Conservation (phyloP, 768 basidiomycete species). For the Butyriboletus loyo region DNA sequence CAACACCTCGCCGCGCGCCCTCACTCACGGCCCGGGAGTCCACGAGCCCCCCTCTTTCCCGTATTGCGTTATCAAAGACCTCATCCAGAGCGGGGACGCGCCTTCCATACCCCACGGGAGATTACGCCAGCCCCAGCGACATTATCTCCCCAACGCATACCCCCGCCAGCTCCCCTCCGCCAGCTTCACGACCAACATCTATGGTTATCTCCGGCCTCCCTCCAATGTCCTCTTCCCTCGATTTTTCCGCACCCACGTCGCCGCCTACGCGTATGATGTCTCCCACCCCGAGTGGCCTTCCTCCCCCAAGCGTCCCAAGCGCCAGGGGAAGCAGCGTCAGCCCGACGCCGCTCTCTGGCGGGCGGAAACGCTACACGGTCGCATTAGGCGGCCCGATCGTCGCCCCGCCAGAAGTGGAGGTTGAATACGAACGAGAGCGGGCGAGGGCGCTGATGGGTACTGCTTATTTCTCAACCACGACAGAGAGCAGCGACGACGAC, state of each 20-base stretch:
- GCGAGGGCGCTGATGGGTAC: conserved; percentile 33
- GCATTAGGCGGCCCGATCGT: conserved; percentile 75
- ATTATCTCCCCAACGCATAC: conserved; percentile 33
- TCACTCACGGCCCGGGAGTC: conserved; percentile 54
- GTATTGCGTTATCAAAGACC: conserved; percentile 37
- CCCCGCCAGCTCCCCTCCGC: conserved; percentile 48
- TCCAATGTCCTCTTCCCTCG: conserved; percentile 22
- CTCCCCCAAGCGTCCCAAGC: conserved; percentile 39
- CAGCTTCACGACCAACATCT: conserved; percentile 40
- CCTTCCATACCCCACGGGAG: conserved; percentile 80
- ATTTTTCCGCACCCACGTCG: conserved; percentile 19
- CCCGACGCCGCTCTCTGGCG: conserved; percentile 56
- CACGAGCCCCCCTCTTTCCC: conserved; percentile 60
- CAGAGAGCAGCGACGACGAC: conserved; percentile 36
- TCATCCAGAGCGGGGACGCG: conserved; percentile 39
- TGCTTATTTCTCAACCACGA: conserved; percentile 42
- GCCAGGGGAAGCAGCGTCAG: conserved; percentile 56
- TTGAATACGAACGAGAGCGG: conserved; percentile 30
- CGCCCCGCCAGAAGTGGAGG: conserved; percentile 28
- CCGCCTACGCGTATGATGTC: conserved; percentile 24
- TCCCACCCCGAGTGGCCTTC: conserved; percentile 33
- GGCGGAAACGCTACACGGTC: conserved; percentile 79
- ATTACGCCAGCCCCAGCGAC: conserved; percentile 69
- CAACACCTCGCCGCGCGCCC: conserved; percentile 32
- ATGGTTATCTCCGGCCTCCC: conserved; percentile 45